These are phyloP conservation scores for Daedaleopsis nitida DNA, from an alignment of 768 basidiomycete genomes.

Conservation along the genomic window DNA sequence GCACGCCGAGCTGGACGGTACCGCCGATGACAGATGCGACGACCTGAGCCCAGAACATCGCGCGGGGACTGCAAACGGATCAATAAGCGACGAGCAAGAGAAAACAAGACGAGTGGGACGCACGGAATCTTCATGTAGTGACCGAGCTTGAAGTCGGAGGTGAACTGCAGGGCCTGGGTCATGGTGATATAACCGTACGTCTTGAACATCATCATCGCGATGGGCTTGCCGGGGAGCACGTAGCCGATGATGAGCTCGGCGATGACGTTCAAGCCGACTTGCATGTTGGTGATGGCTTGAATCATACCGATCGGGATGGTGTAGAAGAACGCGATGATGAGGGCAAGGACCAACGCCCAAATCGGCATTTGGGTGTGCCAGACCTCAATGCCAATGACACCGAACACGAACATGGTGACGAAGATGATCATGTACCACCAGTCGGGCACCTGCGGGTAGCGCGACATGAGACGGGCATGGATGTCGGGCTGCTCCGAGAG, in stretches of 20 bases:
- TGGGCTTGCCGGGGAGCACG: slow-evolving; percentile 71
- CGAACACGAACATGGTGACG: slow-evolving; percentile 67
- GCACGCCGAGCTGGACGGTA: slow-evolving; percentile 75
- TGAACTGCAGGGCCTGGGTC: slow-evolving; percentile 69
- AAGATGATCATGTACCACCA: slow-evolving; percentile 85
- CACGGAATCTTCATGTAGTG: slow-evolving; percentile 69
- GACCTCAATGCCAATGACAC: slow-evolving; percentile 67
- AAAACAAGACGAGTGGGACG: neutral
- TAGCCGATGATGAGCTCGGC: slow-evolving; percentile 84
- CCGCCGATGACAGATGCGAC: slow-evolving; percentile 68
- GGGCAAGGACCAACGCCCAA: slow-evolving; percentile 70
- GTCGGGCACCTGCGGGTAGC: slow-evolving; percentile 76
- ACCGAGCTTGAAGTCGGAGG: slow-evolving; percentile 78
- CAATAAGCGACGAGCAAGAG: neutral
- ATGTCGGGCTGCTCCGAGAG: slow-evolving; percentile 83
- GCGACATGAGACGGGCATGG: slow-evolving; percentile 79
- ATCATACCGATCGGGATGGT: slow-evolving; percentile 60
- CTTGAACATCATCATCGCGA: slow-evolving; percentile 89
- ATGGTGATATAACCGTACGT: slow-evolving; percentile 77
- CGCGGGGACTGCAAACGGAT: slow-evolving; percentile 41
- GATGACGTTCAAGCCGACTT: slow-evolving; percentile 75
- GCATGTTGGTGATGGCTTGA: slow-evolving; percentile 78
- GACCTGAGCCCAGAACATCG: slow-evolving; percentile 75
- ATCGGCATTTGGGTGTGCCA: slow-evolving; percentile 78
- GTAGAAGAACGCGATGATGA: slow-evolving; percentile 55